Evolutionary conservation across 139 green algal genomes (phyloP).

Genomic region (Zygnema cylindricum): DNA sequence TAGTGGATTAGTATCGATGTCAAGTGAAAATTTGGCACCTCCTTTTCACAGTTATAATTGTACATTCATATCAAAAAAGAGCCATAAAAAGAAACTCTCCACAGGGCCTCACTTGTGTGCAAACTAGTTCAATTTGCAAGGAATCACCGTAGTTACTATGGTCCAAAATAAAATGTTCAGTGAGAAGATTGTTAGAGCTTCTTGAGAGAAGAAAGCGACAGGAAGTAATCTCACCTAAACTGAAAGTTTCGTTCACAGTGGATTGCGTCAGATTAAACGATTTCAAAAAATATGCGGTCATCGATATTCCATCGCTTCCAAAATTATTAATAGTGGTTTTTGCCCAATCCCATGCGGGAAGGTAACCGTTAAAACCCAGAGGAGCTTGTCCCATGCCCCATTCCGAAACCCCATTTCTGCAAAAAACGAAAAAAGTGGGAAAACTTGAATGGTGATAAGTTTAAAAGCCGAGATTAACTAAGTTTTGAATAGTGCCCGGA

Average conservation of each 20-base stretch:
- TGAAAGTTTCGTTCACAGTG: constrained; percentile 14
- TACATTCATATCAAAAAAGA: too few relatives aligned
- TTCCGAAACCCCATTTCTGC: neutral
- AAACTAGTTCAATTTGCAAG: too few relatives aligned
- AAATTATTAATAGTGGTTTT: constrained; percentile 17
- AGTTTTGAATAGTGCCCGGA: too few relatives aligned
- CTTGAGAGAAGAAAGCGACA: neutral
- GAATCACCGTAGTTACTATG: too few relatives aligned
- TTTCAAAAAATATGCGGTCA: constrained; percentile 46
- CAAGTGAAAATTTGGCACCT: too few relatives aligned
- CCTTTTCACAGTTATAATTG: too few relatives aligned
- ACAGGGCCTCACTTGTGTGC: too few relatives aligned
- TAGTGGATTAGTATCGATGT: too few relatives aligned
- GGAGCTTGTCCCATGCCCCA: constrained; percentile 26
- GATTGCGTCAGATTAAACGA: constrained; percentile 23
- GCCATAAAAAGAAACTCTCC: too few relatives aligned
- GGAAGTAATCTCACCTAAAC: constrained; percentile 4
- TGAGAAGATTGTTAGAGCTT: too few relatives aligned
- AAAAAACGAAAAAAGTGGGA: neutral
- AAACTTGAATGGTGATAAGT: neutral
- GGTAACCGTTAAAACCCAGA: constrained; percentile 15
- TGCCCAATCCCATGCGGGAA: neutral
- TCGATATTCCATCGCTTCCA: constrained; percentile 2
- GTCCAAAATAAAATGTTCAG: too few relatives aligned
- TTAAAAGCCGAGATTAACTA: too few relatives aligned